phyloP scores from a whole-genome alignment of 2,329 filamentous ascomycete species.

The Penicillium sp. region DNA sequence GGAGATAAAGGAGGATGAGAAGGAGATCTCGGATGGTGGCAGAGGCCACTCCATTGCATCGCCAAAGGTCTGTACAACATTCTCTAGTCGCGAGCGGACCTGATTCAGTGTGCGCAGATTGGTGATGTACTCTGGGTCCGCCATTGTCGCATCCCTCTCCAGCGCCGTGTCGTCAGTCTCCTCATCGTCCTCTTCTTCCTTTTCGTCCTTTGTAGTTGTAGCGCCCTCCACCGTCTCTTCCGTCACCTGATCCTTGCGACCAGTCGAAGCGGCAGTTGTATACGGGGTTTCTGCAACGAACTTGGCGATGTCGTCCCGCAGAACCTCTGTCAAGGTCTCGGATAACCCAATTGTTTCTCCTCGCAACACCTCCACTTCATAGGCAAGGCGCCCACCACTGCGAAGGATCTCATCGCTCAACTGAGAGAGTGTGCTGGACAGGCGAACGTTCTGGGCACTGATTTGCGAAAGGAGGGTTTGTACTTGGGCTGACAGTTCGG shows the following conservation, averaged over 20 bases:
- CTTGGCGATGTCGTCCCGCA: slow-evolving; percentile 69
- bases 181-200: not conserved
- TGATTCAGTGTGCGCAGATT: slow-evolving; percentile 79
- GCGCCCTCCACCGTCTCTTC: slow-evolving; percentile 5
- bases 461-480: slow-evolving; percentile 84
- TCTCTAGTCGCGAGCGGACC: slow-evolving; percentile 80
- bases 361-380: slow-evolving; percentile 90
- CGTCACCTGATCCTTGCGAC: slow-evolving; percentile 6
- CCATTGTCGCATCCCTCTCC: not conserved
- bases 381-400: slow-evolving; percentile 82
- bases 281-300: slow-evolving; percentile 59
- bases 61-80: slow-evolving; percentile 87
- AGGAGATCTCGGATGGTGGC: slow-evolving; percentile 80
- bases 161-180: not conserved
- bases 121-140: slow-evolving; percentile 67
- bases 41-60: slow-evolving; percentile 95
- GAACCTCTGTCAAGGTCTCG: slow-evolving; percentile 71
- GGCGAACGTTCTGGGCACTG: slow-evolving; percentile 79
- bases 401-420: slow-evolving; percentile 93
- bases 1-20: slow-evolving; percentile 82
- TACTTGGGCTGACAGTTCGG: slow-evolving; percentile 76
- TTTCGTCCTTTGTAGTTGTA: slow-evolving; percentile 4
- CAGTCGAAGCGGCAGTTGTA: not conserved
- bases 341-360: slow-evolving; percentile 80
- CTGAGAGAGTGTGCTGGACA: slow-evolving; percentile 79